Evolutionary conservation across 2,329 filamentous ascomycete species (phyloP).

Genomic region (Trichothecium roseum): DNA sequence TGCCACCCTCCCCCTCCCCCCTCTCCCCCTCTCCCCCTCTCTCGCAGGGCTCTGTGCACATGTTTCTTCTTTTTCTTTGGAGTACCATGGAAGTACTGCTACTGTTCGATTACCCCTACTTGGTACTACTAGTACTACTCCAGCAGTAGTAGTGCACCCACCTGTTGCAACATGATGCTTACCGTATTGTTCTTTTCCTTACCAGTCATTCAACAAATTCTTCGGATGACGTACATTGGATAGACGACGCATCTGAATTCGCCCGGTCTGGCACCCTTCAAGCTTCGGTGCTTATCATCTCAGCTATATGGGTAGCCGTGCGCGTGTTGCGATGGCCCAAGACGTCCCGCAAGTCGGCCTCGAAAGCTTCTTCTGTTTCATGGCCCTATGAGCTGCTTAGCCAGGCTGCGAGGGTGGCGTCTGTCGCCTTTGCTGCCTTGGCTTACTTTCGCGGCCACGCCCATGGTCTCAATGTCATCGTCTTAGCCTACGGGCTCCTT

Average conservation of each 20-base stretch:
- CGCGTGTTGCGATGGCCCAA: background rate
- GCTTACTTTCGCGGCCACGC: conserved; percentile 21
- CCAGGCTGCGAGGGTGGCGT: conserved; percentile 27
- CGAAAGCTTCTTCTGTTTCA: conserved; percentile 26
- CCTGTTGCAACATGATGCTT: no score
- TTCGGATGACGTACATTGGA: no score
- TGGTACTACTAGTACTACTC: no score
- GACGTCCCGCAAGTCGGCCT: conserved; percentile 11
- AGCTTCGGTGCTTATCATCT: conserved; percentile 22
- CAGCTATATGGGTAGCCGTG: conserved; percentile 21
- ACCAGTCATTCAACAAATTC: no score
- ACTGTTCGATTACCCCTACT: no score
- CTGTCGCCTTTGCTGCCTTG: conserved; percentile 27
- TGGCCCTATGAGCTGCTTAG: conserved; percentile 31
- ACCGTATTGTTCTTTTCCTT: no score
- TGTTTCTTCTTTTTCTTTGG: no score
- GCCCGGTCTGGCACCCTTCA: conserved; percentile 31
- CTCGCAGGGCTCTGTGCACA: no score
- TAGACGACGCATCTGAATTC: conserved; percentile 23
- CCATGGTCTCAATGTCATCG: conserved; percentile 24
- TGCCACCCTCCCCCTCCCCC: no score
- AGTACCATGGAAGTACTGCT: no score
- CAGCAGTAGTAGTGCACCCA: no score
- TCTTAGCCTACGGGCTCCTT: conserved; percentile 28
- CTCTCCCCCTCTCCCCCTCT: no score